phyloP scores from a whole-genome alignment of 495 filamentous ascomycete genomes.

The Neurospora africana region DNA sequence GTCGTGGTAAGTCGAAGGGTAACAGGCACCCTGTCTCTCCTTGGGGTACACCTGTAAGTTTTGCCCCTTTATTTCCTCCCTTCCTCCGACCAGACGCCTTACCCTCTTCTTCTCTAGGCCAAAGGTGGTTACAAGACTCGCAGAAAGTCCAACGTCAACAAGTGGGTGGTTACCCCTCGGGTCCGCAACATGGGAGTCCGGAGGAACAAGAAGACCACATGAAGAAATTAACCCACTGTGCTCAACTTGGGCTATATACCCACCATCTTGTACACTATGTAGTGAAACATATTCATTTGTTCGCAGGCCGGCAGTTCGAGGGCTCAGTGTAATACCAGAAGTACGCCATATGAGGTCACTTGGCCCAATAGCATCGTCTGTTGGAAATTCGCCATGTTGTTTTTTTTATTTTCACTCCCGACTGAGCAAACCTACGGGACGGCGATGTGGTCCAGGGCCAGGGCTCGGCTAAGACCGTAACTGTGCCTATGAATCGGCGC shows the following conservation, averaged over 20 bases:
- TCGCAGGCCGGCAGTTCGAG: not conserved
- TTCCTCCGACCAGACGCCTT: conserved; percentile 15
- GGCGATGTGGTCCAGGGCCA: not conserved
- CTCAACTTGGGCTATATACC: conserved; percentile 8
- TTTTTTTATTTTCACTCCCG: not conserved
- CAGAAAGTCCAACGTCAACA: conserved; percentile 61
- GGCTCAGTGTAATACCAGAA: not conserved
- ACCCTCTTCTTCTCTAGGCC: conserved; percentile 43
- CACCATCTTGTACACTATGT: conserved; percentile 24
- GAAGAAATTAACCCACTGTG: conserved; percentile 5
- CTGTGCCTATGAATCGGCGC: not conserved
- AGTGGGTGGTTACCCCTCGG: conserved; percentile 65
- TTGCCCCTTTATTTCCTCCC: not conserved
- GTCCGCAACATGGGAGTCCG: conserved; percentile 69
- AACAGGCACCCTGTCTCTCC: conserved; percentile 88
- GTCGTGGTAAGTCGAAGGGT: conserved; percentile 97
- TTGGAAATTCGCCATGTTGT: not conserved
- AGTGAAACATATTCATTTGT: conserved; percentile 9
- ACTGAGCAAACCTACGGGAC: not conserved
- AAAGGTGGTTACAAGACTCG: conserved; percentile 97
- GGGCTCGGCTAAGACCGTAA: not conserved
- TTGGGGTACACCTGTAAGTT: conserved; percentile 87
- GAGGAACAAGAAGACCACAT: conserved; percentile 37
- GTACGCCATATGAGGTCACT: not conserved
- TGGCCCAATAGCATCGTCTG: not conserved